A percentile compares a stretch with the other conserved stretches of the same genome.
Conservation (phyloP, 1,284 basidiomycete species). For the Trichosporon faecale region DNA sequence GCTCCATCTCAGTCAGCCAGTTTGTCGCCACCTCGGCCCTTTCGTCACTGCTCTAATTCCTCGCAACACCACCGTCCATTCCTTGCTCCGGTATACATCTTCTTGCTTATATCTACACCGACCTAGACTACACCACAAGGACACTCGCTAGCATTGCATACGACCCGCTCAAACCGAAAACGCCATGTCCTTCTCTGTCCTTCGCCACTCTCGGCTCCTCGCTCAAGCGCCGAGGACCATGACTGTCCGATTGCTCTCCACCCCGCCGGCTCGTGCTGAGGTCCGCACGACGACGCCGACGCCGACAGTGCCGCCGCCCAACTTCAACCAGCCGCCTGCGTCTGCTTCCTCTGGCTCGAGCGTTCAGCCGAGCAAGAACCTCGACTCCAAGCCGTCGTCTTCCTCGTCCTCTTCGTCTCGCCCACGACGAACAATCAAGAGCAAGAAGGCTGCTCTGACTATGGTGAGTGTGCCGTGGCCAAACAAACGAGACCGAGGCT, state of each 20-base stretch:
- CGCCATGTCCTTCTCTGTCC: constrained; percentile 8
- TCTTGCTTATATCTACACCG: not conserved
- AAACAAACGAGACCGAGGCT: not conserved
- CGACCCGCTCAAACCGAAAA: not conserved
- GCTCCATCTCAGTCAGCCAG: constrained; percentile 7
- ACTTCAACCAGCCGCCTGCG: not conserved
- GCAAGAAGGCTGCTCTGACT: constrained; percentile 75
- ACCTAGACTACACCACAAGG: not conserved
- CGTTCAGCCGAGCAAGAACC: not conserved
- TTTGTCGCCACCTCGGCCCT: constrained; percentile 8
- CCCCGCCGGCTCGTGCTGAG: not conserved
- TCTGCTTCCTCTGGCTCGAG: not conserved
- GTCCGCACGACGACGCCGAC: not conserved
- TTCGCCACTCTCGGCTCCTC: constrained; percentile 6
- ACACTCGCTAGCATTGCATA: not conserved
- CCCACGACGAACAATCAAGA: constrained; percentile 55
- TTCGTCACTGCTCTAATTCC: constrained; percentile 6
- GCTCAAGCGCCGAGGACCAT: not conserved
- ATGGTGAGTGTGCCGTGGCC: constrained; percentile 61
- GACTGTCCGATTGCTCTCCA: not conserved
- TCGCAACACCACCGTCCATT: not conserved
- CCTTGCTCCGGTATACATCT: not conserved
- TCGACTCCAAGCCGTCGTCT: not conserved
- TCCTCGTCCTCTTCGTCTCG: constrained; percentile 12
- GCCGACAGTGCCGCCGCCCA: constrained; percentile 7